phyloP scores from a whole-genome alignment of 2,329 filamentous ascomycete genomes.

The Aspergillus sp. region DNA sequence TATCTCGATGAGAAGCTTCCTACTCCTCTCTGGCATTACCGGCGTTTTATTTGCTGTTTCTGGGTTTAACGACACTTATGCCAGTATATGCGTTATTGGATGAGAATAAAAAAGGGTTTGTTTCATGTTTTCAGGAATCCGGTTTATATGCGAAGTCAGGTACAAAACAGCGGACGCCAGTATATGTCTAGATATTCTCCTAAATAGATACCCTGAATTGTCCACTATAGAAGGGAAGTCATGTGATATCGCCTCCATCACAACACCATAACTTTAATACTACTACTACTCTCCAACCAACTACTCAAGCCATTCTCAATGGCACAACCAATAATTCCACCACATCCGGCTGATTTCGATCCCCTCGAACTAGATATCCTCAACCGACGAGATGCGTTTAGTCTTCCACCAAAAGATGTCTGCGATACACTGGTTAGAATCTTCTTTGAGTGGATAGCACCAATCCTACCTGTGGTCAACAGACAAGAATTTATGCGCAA shows the following conservation, averaged over 20 bases:
- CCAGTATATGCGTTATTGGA: too few species aligned
- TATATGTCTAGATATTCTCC: too few species aligned
- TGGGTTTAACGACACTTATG: neutral
- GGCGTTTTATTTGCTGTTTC: slow-evolving; percentile 19
- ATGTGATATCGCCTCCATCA: too few species aligned
- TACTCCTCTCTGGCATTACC: slow-evolving; percentile 19
- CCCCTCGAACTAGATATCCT: slow-evolving; percentile 9
- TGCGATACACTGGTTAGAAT: slow-evolving; percentile 6
- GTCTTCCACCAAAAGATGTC: slow-evolving; percentile 2
- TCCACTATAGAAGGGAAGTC: too few species aligned
- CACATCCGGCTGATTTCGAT: slow-evolving; percentile 4
- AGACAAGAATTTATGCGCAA: slow-evolving; percentile 6
- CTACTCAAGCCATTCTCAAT: too few species aligned
- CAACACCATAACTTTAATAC: too few species aligned
- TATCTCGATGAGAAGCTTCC: slow-evolving; percentile 5
- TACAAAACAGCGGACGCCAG: too few species aligned
- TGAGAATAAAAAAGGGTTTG: too few species aligned
- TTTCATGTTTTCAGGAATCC: too few species aligned
- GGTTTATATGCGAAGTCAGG: too few species aligned
- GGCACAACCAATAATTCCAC: neutral
- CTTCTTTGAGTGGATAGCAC: slow-evolving; percentile 10
- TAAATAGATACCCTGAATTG: too few species aligned
- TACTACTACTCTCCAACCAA: too few species aligned
- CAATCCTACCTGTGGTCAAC: slow-evolving; percentile 8
- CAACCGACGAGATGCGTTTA: slow-evolving; percentile 7